Conservation (phyloP, 2,329 filamentous ascomycete species). For the Diaporthe vexans region DNA sequence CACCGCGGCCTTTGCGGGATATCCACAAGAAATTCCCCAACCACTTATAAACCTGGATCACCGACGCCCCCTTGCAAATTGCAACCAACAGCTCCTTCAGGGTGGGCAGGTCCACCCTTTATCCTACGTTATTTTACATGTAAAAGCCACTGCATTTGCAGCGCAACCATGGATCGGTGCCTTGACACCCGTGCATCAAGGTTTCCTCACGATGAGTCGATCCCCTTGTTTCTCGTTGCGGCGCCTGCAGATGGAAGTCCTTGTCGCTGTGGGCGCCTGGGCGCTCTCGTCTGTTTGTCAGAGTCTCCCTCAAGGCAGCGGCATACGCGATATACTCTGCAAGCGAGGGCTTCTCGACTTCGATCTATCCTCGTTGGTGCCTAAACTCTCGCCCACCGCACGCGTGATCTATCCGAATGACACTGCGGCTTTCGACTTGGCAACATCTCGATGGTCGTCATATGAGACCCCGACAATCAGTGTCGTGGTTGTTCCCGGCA, state of each 20-base stretch:
- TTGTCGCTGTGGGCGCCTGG: conserved; percentile 21
- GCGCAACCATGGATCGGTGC: neutral
- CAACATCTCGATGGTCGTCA: conserved; percentile 61
- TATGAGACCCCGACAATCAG: conserved; percentile 58
- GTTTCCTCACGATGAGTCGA: neutral
- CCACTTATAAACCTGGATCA: neutral
- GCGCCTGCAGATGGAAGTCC: conserved; percentile 17
- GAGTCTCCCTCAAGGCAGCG: neutral
- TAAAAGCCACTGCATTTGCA: neutral
- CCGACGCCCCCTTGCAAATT: neutral
- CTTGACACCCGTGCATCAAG: neutral
- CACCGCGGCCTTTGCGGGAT: neutral
- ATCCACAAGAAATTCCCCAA: neutral
- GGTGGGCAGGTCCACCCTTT: neutral
- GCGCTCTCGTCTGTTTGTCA: conserved; percentile 5
- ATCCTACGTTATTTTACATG: neutral
- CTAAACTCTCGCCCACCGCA: conserved; percentile 6
- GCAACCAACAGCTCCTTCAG: conserved; percentile 12
- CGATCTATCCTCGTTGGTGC: conserved; percentile 1
- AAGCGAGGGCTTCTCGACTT: neutral
- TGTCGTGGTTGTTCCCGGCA: conserved; percentile 61
- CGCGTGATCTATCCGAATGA: conserved; percentile 42
- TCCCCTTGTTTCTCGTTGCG: neutral
- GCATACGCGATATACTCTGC: neutral
- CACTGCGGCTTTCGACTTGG: conserved; percentile 49